Percentiles rank a stretch among this genome's conserved stretches.
These are phyloP conservation scores for Pyronema domesticum DNA, from an alignment of 495 filamentous ascomycete genomes.

Conservation along the genomic window DNA sequence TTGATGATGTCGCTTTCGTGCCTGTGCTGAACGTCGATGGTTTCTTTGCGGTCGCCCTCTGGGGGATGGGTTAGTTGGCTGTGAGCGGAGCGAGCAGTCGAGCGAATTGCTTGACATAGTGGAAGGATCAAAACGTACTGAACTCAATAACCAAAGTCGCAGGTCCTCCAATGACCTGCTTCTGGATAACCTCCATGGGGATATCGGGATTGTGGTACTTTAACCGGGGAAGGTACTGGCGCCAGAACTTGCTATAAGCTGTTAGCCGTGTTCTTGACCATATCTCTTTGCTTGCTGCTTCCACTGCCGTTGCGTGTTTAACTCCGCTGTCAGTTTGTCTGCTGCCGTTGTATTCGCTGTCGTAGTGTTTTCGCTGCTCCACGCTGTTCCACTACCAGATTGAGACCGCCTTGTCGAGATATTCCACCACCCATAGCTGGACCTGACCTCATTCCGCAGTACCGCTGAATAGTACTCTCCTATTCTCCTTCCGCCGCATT, in stretches of 20 bases:
- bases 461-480: too few relatives aligned
- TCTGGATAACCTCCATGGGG: slow-evolving; percentile 62
- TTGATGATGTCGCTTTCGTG: slow-evolving; percentile 46
- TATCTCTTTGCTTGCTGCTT: not conserved
- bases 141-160: slow-evolving; percentile 65
- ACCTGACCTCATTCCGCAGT: too few relatives aligned
- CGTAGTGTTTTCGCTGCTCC: too few relatives aligned
- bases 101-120: not conserved
- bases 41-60: slow-evolving; percentile 20
- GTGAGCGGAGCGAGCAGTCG: not conserved
- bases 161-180: slow-evolving; percentile 35
- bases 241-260: slow-evolving; percentile 63
- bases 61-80: not conserved
- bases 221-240: slow-evolving; percentile 56
- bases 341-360: not conserved
- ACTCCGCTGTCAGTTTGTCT: not conserved
- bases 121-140: slow-evolving; percentile 20
- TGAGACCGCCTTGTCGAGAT: too few relatives aligned
- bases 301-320: not conserved
- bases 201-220: slow-evolving; percentile 88
- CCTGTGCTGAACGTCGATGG: slow-evolving; percentile 46
- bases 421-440: too few relatives aligned
- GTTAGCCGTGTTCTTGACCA: not conserved
- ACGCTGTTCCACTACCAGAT: too few relatives aligned
- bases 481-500: too few relatives aligned